Evolutionary conservation across 495 filamentous ascomycete genomes (phyloP).

Genomic region (Letharia lupina): DNA sequence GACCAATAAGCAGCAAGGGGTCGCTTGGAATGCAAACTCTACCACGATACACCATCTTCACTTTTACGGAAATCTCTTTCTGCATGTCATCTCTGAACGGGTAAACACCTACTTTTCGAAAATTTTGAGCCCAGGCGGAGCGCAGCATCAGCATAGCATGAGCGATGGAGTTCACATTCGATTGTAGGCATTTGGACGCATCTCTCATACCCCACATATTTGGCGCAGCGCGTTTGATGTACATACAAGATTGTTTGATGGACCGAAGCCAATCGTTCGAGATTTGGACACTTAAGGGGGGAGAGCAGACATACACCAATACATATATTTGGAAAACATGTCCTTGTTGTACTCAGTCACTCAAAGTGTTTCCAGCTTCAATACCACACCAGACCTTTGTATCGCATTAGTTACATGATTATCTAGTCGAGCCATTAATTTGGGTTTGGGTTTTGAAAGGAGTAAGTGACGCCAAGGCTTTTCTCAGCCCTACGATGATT

Average conservation of each 20-base stretch:
- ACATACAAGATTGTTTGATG: not conserved
- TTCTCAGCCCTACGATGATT: slow-evolving; percentile 8
- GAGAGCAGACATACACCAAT: not conserved
- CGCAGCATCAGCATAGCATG: slow-evolving; percentile 13
- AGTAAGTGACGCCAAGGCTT: not conserved
- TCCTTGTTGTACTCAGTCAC: not conserved
- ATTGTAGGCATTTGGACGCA: not conserved
- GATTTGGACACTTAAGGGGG: not conserved
- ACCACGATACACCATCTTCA: not conserved
- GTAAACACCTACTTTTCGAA: not conserved
- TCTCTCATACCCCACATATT: slow-evolving; percentile 9
- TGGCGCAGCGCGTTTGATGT: not conserved
- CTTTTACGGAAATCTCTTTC: not conserved
- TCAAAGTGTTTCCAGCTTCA: not conserved
- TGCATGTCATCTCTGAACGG: not conserved
- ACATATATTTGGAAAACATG: not conserved
- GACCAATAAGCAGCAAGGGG: not conserved
- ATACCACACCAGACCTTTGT: too few relatives aligned
- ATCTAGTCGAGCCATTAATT: too few relatives aligned
- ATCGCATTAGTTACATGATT: too few relatives aligned
- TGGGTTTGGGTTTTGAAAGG: too few relatives aligned
- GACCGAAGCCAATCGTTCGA: not conserved
- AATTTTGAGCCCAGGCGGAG: not conserved
- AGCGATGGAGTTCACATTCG: slow-evolving; percentile 17
- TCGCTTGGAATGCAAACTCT: slow-evolving; percentile 21